Conservation (phyloP, 257 asterid genomes). For the Eucommia ulmoides region DNA sequence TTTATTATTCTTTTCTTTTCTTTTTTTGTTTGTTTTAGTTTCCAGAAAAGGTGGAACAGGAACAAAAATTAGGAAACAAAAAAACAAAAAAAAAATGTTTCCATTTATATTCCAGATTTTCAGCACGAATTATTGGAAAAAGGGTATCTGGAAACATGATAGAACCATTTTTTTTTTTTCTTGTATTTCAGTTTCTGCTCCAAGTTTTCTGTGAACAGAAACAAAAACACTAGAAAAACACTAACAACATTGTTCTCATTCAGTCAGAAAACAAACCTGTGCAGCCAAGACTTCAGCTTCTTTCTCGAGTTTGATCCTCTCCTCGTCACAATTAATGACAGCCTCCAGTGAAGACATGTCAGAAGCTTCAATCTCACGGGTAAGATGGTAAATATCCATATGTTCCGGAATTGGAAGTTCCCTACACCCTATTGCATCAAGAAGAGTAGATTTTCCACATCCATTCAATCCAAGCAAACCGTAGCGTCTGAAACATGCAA, state of each 20-base stretch:
- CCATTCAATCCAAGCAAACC: constrained; percentile 22
- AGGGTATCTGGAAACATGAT: too few species aligned
- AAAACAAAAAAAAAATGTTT: too few species aligned
- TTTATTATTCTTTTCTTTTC: too few species aligned
- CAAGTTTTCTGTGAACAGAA: too few species aligned
- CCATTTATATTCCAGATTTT: too few species aligned
- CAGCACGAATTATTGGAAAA: too few species aligned
- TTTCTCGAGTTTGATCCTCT: constrained; percentile 15
- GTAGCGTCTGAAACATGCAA: constrained; percentile 10
- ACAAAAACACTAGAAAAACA: too few species aligned
- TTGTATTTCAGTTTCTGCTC: too few species aligned
- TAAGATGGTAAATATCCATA: constrained; percentile 18
- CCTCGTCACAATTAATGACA: constrained; percentile 14
- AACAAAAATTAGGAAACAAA: too few species aligned
- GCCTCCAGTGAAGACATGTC: constrained; percentile 17
- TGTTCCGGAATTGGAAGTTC: constrained; percentile 18
- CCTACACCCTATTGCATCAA: constrained; percentile 10
- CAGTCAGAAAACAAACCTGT: not conserved
- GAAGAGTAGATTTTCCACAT: constrained; percentile 18
- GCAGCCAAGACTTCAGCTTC: constrained; percentile 16
- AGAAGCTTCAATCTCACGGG: constrained; percentile 18
- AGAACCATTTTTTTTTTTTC: too few species aligned
- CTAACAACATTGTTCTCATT: not conserved
- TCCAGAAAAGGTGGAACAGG: too few species aligned
- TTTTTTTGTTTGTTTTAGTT: too few species aligned